Conservation (phyloP, 2,329 filamentous ascomycete genomes). For the Aspergillus quadricinctus region DNA sequence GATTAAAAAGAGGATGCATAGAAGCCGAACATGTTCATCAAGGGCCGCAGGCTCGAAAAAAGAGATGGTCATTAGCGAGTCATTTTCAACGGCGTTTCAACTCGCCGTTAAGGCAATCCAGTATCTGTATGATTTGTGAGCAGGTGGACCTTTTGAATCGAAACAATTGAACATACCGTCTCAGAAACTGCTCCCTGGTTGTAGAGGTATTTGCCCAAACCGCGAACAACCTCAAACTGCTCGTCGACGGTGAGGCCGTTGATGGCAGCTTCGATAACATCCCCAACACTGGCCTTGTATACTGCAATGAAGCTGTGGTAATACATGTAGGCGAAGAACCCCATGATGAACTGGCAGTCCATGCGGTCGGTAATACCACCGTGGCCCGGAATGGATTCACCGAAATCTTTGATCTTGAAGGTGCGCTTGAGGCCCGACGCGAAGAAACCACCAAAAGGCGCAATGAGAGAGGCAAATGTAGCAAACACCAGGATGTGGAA, state of each 20-base stretch:
- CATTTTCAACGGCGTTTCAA: slow-evolving; percentile 28
- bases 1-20: slow-evolving; percentile 10
- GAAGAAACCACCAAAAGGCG: slow-evolving; percentile 97
- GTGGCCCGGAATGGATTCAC: slow-evolving; percentile 94
- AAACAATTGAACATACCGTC: slow-evolving; percentile 39
- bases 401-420: slow-evolving; percentile 99
- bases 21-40: slow-evolving; percentile 6
- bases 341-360: slow-evolving; percentile 99
- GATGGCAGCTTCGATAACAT: slow-evolving; percentile 86
- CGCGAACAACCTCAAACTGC: slow-evolving; percentile 73
- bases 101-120: slow-evolving; percentile 35
- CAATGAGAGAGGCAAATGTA: slow-evolving; percentile 92
- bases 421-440: slow-evolving; percentile 95
- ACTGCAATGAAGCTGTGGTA: slow-evolving; percentile 95
- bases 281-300: slow-evolving; percentile 78
- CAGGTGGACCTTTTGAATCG: slow-evolving; percentile 12
- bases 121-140: slow-evolving; percentile 20
- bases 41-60: slow-evolving; percentile 6
- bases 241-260: slow-evolving; percentile 83
- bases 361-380: slow-evolving; percentile 98
- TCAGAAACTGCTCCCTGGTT: slow-evolving; percentile 57
- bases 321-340: slow-evolving; percentile 97
- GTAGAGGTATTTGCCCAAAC: slow-evolving; percentile 59
- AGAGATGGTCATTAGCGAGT: slow-evolving; percentile 10
- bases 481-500: slow-evolving; percentile 87